Conservation (phyloP, 805 yeast genomes). For the Candida tibetensis region DNA sequence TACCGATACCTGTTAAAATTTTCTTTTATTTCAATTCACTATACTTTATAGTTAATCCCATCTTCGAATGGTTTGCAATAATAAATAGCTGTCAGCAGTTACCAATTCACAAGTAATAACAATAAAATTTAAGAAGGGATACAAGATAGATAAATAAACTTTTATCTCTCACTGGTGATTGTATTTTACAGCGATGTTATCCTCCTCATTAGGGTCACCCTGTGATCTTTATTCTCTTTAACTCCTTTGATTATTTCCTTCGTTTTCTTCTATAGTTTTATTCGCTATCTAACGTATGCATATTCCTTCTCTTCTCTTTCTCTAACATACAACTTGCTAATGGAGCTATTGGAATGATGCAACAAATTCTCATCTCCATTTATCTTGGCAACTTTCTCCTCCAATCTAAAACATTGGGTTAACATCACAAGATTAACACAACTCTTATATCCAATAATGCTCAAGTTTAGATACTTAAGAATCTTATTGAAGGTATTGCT, state of each 20-base stretch:
- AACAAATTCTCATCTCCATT: constrained; percentile 28
- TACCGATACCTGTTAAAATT: not conserved
- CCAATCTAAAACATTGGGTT: constrained; percentile 38
- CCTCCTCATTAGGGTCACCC: no score
- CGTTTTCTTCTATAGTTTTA: not conserved
- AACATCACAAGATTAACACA: constrained; percentile 39
- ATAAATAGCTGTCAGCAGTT: no score
- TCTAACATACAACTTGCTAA: constrained; percentile 26
- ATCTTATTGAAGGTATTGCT: constrained; percentile 26
- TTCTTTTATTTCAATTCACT: not conserved
- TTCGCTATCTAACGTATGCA: not conserved
- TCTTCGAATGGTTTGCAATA: not conserved
- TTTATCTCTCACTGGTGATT: no score
- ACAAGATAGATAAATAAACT: no score
- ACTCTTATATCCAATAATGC: constrained; percentile 46
- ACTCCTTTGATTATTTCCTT: not conserved
- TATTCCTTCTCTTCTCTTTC: constrained; percentile 23
- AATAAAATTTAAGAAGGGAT: no score
- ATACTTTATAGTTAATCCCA: not conserved
- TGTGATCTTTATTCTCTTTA: no score
- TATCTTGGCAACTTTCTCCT: constrained; percentile 33
- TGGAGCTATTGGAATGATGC: constrained; percentile 27
- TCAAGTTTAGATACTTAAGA: constrained; percentile 36
- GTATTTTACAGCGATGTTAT: no score
- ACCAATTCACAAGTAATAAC: no score